phyloP scores from a whole-genome alignment of 495 filamentous ascomycete species.

The Hypoxylon fragiforme region DNA sequence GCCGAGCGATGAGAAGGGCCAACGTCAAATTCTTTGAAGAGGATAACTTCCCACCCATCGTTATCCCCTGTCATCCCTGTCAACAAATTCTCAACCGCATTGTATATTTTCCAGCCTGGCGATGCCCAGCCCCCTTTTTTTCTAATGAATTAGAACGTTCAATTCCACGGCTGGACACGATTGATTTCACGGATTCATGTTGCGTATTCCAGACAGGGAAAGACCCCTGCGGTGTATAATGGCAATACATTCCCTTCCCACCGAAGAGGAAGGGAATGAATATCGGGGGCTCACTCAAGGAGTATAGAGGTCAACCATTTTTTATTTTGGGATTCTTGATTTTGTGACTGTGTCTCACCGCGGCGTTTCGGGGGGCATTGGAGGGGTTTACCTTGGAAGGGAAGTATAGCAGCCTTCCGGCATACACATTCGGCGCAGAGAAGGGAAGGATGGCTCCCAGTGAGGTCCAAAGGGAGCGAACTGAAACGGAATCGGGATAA shows the following conservation, averaged over 20 bases:
- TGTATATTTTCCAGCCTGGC: slow-evolving; percentile 37
- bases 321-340: slow-evolving; percentile 23
- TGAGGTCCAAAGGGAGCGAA: background rate
- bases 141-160: slow-evolving; percentile 31
- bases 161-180: slow-evolving; percentile 35
- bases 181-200: slow-evolving; percentile 33
- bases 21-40: background rate
- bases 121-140: slow-evolving; percentile 7
- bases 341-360: slow-evolving; percentile 6
- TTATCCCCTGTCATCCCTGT: background rate
- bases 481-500: background rate
- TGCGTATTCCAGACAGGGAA: slow-evolving; percentile 29
- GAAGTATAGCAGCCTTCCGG: slow-evolving; percentile 9
- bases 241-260: slow-evolving; percentile 4
- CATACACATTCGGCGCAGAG: slow-evolving; percentile 23
- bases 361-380: slow-evolving; percentile 29
- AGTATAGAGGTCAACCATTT: slow-evolving; percentile 30
- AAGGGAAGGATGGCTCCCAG: background rate
- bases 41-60: background rate
- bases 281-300: slow-evolving; percentile 19
- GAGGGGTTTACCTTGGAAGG: slow-evolving; percentile 10
- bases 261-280: slow-evolving; percentile 4
- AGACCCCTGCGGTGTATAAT: slow-evolving; percentile 22
- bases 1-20: slow-evolving; percentile 19
- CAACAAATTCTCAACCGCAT: slow-evolving; percentile 27